Conservation (phyloP, 2,329 filamentous ascomycete genomes). For the Trichophyton benhamiae region DNA sequence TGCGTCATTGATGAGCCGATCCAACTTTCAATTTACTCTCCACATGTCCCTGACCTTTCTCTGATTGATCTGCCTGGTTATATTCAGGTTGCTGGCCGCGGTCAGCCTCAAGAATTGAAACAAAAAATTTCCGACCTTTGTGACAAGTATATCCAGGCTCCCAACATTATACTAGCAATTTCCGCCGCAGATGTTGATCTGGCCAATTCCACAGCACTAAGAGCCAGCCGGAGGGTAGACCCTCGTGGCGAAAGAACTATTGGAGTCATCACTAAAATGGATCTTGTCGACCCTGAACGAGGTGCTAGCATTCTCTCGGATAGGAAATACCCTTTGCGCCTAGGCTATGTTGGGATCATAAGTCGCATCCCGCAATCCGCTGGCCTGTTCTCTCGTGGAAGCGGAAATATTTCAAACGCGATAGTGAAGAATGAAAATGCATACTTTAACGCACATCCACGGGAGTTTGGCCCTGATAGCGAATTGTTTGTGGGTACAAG, state of each 20-base stretch:
- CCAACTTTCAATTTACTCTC: slow-evolving; percentile 87
- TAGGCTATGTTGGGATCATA: slow-evolving; percentile 93
- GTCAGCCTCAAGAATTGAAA: slow-evolving; percentile 83
- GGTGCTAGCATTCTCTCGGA: slow-evolving; percentile 71
- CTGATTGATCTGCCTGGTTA: slow-evolving; percentile 95
- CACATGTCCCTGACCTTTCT: slow-evolving; percentile 86
- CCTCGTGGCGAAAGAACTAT: slow-evolving; percentile 92
- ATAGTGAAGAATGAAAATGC: slow-evolving; percentile 80
- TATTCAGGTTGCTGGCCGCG: slow-evolving; percentile 85
- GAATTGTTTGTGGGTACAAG: slow-evolving; percentile 70
- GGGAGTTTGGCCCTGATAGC: slow-evolving; percentile 62
- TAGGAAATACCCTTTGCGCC: slow-evolving; percentile 82
- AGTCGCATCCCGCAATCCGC: slow-evolving; percentile 58
- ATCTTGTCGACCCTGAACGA: slow-evolving; percentile 73
- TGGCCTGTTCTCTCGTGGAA: slow-evolving; percentile 72
- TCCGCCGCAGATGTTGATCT: slow-evolving; percentile 95
- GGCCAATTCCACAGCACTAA: slow-evolving; percentile 84
- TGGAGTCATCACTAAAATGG: slow-evolving; percentile 99
- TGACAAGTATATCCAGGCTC: slow-evolving; percentile 93
- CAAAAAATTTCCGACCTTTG: slow-evolving; percentile 92
- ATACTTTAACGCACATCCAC: slow-evolving; percentile 73
- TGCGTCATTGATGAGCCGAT: slow-evolving; percentile 97
- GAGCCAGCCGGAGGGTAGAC: slow-evolving; percentile 82
- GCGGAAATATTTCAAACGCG: slow-evolving; percentile 62
- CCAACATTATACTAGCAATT: slow-evolving; percentile 93